A percentile compares a stretch with the other conserved stretches of the same genome.
These are phyloP conservation scores for Curvularia lunata DNA, from an alignment of 2,329 filamentous ascomycete species.

Conservation along the genomic window DNA sequence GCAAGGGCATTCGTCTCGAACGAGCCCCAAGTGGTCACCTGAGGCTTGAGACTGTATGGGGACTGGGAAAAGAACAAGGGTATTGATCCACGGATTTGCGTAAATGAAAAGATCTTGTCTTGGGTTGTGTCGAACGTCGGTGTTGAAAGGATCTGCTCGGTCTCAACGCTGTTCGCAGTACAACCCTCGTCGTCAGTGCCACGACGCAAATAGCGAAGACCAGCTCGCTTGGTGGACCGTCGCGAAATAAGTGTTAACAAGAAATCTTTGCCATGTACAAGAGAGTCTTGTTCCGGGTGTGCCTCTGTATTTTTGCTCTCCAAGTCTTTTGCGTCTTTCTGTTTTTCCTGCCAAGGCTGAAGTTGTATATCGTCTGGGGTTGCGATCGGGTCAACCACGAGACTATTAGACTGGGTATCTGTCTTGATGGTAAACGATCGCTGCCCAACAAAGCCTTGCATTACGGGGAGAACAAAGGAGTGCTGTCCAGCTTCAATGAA, in stretches of 20 bases:
- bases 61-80: slow-evolving; percentile 95
- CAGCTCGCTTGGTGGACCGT: slow-evolving; percentile 82
- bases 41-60: slow-evolving; percentile 89
- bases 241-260: slow-evolving; percentile 92
- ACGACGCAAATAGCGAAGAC: slow-evolving; percentile 85
- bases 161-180: slow-evolving; percentile 90
- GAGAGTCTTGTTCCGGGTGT: slow-evolving; percentile 43
- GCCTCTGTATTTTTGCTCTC: slow-evolving; percentile 19
- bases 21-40: slow-evolving; percentile 82
- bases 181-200: slow-evolving; percentile 90
- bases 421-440: slow-evolving; percentile 74
- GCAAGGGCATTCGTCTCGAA: slow-evolving; percentile 78
- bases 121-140: slow-evolving; percentile 66
- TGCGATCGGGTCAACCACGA: slow-evolving; percentile 43
- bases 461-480: slow-evolving; percentile 75
- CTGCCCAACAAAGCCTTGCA: slow-evolving; percentile 95
- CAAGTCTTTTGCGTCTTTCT: slow-evolving; percentile 31
- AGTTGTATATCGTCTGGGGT: slow-evolving; percentile 46
- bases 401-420: slow-evolving; percentile 46
- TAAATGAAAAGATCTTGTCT: slow-evolving; percentile 75
- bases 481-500: slow-evolving; percentile 78
- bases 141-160: slow-evolving; percentile 87
- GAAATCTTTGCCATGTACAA: slow-evolving; percentile 58
- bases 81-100: slow-evolving; percentile 89
- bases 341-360: slow-evolving; percentile 42